Conservation (phyloP, 108 stramenopile genomes). For the Seminavis robusta region DNA sequence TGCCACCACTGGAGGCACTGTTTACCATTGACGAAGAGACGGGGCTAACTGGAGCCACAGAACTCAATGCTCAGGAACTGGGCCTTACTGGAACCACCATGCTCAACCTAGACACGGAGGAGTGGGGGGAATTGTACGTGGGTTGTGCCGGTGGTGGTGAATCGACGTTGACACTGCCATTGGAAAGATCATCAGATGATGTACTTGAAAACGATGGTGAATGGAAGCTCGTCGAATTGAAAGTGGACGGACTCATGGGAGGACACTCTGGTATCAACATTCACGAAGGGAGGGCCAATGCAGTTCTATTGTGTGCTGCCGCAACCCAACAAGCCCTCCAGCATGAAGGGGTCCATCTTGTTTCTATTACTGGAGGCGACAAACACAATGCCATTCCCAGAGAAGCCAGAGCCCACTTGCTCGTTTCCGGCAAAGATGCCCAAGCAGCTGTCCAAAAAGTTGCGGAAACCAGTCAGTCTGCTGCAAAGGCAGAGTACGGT, state of each 20-base stretch:
- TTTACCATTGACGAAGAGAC: conserved; percentile 46
- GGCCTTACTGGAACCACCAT: conserved; percentile 16
- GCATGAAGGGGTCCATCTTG: conserved; percentile 6
- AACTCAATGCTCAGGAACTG: conserved; percentile 18
- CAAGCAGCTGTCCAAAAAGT: background rate
- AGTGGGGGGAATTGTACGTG: conserved; percentile 32
- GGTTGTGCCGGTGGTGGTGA: conserved; percentile 42
- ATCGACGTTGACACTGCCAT: conserved; percentile 5
- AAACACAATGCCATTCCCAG: conserved; percentile 40
- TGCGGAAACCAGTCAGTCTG: background rate
- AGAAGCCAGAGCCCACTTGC: conserved; percentile 1
- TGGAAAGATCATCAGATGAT: too few relatives aligned
- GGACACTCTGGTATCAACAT: conserved; percentile 32
- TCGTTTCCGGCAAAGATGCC: background rate
- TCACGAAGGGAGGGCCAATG: conserved; percentile 20
- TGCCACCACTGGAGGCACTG: conserved; percentile 37
- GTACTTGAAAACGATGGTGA: background rate
- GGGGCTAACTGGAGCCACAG: conserved; percentile 26
- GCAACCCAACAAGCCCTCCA: background rate
- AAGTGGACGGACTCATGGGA: conserved; percentile 27
- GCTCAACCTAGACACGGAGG: conserved; percentile 39
- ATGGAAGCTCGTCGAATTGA: background rate
- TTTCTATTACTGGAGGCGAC: conserved; percentile 28
- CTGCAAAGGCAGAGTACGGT: background rate
- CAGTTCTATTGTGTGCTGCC: conserved; percentile 4